phyloP scores from a whole-genome alignment of 2,329 filamentous ascomycete genomes.

The Atkinsonella texensis region DNA sequence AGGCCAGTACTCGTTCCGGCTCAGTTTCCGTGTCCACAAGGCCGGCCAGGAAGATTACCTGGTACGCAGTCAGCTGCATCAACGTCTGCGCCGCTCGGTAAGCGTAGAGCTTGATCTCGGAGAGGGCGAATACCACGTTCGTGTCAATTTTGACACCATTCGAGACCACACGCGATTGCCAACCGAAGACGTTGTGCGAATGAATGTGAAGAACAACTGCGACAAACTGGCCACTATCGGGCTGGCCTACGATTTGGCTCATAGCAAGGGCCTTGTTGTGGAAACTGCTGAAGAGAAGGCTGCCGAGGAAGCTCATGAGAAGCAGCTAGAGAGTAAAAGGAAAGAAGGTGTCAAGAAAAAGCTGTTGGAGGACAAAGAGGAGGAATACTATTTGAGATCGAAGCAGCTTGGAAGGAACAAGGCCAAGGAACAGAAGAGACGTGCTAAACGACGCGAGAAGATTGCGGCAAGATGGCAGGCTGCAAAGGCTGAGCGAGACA shows the following conservation, averaged over 20 bases:
- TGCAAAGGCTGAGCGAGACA: slow-evolving; percentile 10
- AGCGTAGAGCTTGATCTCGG: slow-evolving; percentile 67
- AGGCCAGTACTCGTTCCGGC: slow-evolving; percentile 42
- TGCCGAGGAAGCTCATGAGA: slow-evolving; percentile 31
- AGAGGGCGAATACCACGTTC: slow-evolving; percentile 61
- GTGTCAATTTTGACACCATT: slow-evolving; percentile 61
- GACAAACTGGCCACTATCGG: slow-evolving; percentile 67
- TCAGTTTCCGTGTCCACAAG: slow-evolving; percentile 43
- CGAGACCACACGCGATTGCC: slow-evolving; percentile 36
- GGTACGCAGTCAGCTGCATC: slow-evolving; percentile 39
- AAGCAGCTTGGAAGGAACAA: slow-evolving; percentile 24
- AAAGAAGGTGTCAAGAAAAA: slow-evolving; percentile 26
- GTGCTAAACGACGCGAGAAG: slow-evolving; percentile 71
- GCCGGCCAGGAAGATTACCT: slow-evolving; percentile 39
- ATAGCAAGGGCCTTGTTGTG: slow-evolving; percentile 47
- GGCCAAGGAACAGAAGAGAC: slow-evolving; percentile 41
- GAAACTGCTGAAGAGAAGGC: slow-evolving; percentile 37
- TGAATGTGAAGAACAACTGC: slow-evolving; percentile 46
- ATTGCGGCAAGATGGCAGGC: slow-evolving; percentile 36
- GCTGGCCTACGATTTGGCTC: slow-evolving; percentile 57
- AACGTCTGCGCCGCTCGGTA: slow-evolving; percentile 58
- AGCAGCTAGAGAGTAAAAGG: slow-evolving; percentile 27
- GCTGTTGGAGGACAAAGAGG: slow-evolving; percentile 27
- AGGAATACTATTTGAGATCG: slow-evolving; percentile 23
- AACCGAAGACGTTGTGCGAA: slow-evolving; percentile 56